Evolutionary conservation across 352 stramenopile species (phyloP).

Genomic region (Phytophthora podocarpi): DNA sequence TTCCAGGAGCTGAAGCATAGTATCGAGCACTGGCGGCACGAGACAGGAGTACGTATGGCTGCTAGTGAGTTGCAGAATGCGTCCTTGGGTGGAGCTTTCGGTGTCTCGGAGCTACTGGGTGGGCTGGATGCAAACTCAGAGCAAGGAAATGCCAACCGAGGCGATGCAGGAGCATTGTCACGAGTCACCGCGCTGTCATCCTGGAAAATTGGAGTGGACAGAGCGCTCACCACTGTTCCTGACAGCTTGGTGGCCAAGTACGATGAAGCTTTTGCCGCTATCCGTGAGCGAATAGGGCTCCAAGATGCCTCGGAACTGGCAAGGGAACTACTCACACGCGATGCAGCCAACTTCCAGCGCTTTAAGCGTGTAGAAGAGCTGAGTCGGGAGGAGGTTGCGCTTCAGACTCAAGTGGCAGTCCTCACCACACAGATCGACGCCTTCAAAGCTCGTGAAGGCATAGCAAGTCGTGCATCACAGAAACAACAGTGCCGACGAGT

Average conservation of each 20-base stretch:
- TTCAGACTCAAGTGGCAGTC: conserved; percentile 56
- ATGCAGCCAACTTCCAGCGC: conserved; percentile 82
- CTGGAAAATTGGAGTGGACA: conserved; percentile 81
- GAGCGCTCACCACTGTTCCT: conserved; percentile 49
- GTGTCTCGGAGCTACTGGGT: conserved; percentile 22
- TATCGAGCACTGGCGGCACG: conserved; percentile 56
- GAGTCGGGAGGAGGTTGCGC: conserved; percentile 55
- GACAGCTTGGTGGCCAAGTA: conserved; percentile 64
- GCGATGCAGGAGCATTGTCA: conserved; percentile 35
- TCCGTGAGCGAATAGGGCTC: conserved; percentile 60
- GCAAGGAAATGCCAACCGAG: conserved; percentile 33
- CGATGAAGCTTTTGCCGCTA: conserved; percentile 63
- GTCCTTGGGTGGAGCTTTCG: conserved; percentile 3
- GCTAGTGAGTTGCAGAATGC: conserved; percentile 13
- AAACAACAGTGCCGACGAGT: conserved; percentile 59
- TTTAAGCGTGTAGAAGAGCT: conserved; percentile 80
- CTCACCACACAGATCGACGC: conserved; percentile 56
- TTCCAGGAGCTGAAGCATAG: conserved; percentile 64
- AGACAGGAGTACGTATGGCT: conserved; percentile 26
- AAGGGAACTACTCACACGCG: conserved; percentile 54
- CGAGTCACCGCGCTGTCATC: conserved; percentile 62
- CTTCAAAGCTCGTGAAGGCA: conserved; percentile 72
- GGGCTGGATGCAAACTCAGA: conserved; percentile 14
- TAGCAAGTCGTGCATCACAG: conserved; percentile 59
- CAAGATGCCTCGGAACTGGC: conserved; percentile 57